These are phyloP conservation scores for Aspergillus aculeatus DNA, from an alignment of 2,329 filamentous ascomycete genomes.

Conservation along the genomic window DNA sequence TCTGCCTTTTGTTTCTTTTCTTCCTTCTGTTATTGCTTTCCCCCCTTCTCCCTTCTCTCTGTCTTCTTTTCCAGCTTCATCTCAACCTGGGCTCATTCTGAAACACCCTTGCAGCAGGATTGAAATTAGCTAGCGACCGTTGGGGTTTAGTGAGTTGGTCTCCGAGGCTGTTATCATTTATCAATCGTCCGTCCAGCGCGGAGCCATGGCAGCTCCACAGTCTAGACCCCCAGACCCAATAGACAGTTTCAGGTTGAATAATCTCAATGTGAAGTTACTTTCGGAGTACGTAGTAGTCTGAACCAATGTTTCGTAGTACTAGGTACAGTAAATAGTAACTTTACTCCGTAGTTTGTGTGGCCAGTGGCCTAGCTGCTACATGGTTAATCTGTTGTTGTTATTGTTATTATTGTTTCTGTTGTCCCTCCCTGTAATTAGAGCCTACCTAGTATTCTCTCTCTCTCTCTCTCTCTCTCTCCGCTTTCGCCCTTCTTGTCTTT, in stretches of 20 bases:
- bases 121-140: neutral
- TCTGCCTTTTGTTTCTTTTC: too few species aligned
- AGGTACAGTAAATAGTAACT: too few species aligned
- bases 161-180: neutral
- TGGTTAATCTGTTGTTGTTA: neutral
- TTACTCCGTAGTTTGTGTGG: too few species aligned
- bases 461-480: neutral
- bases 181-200: neutral
- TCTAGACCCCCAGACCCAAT: neutral
- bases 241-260: neutral
- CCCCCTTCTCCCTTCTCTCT: neutral
- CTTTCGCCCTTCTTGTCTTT: slow-evolving; percentile 1
- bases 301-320: too few species aligned
- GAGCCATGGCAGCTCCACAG: neutral
- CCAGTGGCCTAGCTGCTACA: too few species aligned
- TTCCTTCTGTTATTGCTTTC: too few species aligned
- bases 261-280: neutral
- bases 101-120: neutral
- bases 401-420: neutral
- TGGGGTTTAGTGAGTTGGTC: neutral
- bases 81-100: neutral
- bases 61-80: neutral
- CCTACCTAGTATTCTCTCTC: slow-evolving; percentile 2
- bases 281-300: too few species aligned
- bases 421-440: neutral